Percentiles rank a stretch among this genome's conserved stretches.
Conservation (phyloP, 2,329 filamentous ascomycete species). For the Dryadomyces quercivorus region DNA sequence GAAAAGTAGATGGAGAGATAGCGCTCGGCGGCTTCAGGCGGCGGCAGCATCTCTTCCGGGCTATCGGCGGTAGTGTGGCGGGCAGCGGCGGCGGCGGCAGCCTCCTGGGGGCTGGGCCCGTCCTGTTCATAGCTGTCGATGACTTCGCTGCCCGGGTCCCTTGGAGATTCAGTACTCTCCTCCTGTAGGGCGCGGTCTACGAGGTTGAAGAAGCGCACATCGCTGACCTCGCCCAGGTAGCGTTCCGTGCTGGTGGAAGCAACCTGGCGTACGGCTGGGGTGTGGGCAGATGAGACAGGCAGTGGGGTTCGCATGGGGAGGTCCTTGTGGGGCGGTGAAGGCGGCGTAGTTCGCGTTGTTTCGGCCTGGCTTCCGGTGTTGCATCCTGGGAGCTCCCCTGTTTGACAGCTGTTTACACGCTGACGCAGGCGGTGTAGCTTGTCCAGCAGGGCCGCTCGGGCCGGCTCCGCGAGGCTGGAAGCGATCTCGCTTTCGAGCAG, state of each 20-base stretch:
- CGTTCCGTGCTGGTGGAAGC: constrained; percentile 12
- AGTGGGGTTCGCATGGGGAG: not conserved
- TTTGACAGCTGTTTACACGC: not conserved
- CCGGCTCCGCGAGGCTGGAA: not conserved
- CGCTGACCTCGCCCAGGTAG: constrained; percentile 25
- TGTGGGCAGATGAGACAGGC: not conserved
- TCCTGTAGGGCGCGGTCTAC: constrained; percentile 17
- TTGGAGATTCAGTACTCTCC: not conserved
- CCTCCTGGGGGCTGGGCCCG: not conserved
- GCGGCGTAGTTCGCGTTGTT: no score
- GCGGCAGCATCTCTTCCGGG: not conserved
- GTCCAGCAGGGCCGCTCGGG: not conserved
- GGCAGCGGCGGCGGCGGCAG: not conserved
- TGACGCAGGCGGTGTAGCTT: not conserved
- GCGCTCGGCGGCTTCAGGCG: constrained; percentile 3
- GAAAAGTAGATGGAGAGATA: constrained; percentile 17
- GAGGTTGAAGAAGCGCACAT: constrained; percentile 23
- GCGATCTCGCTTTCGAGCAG: not conserved
- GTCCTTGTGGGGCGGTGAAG: no score
- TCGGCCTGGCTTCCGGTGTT: no score
- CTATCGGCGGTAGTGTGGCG: not conserved
- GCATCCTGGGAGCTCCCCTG: no score
- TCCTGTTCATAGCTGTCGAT: constrained; percentile 15
- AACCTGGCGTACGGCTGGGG: not conserved
- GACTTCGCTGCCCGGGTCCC: constrained; percentile 2